Base-by-base conservation (phyloP, 768 basidiomycete genomes). In the Pluteus cervinus region DNA sequence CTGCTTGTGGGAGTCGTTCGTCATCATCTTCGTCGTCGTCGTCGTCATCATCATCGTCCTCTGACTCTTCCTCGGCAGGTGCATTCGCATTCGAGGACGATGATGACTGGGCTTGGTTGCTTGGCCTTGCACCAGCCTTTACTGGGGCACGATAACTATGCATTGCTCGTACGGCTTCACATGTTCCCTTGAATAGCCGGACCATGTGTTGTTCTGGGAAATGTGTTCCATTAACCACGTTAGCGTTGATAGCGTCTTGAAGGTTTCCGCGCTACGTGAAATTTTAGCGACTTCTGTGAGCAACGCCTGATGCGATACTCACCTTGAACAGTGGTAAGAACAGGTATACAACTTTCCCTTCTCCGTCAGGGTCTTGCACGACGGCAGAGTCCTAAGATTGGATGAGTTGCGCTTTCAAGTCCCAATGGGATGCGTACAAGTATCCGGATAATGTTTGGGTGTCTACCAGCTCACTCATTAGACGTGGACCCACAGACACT, bases 401-500 rank as follows among this genome's bases (percentile, higher is more conserved):
- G 28, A 7, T 24, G 26, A 17, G 20, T 28, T 37, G 5, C 32
- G 24, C 12, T 17, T 33, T 44, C 16, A 39, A 21, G n/a, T n/a
- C n/a, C n/a, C 22, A 41, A 41, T 8, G 33, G 25, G 11, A 36
- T 3, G 63, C 64, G 39, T 48, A 86, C 88, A 58, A 94, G 61
- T 57, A 94, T 91, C 24, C 86, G 86, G 56, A 99, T 99, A 52
- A 98, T 97, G 58, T 98, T 97, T 14, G 86, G 86, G 58, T 97
- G 94, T 56, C 89, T 92, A 47, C 5, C 41, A 16, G 21, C 15
- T 34, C 20, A 42, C 31, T 45, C 33, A 39, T 33, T 14, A n/a
- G 23, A 6, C 17, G 28, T 6, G 36, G 32, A 21, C 21, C 36
- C 3, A 10, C 33, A 25, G 21, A 21, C 23, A 16, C 29, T 12